Percentiles rank a stretch among this genome's conserved stretches.
Conservation (phyloP, 768 basidiomycete genomes). For the Erythrobasidium yunnanense region DNA sequence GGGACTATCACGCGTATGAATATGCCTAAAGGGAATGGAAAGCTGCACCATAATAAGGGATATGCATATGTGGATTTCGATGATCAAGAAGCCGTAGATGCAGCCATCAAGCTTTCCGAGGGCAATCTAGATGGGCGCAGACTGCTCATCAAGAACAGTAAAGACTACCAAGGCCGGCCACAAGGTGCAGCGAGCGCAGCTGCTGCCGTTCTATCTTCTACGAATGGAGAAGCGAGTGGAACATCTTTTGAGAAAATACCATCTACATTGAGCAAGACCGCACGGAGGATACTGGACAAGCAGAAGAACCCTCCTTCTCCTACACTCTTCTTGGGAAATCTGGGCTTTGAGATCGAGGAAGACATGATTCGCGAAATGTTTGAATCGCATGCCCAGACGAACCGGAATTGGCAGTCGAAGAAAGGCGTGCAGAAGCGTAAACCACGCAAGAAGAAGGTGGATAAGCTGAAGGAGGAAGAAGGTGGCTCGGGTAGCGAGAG, state of each 20-base stretch:
- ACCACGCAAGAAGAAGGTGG: constrained; percentile 32
- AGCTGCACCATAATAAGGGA: constrained; percentile 66
- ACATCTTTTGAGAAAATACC: too few relatives aligned
- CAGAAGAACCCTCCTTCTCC: constrained; percentile 77
- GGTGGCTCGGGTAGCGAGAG: neutral
- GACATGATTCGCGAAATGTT: constrained; percentile 61
- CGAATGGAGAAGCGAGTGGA: too few relatives aligned
- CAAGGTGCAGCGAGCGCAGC: constrained; percentile 16
- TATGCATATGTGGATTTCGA: constrained; percentile 96
- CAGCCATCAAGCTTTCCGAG: constrained; percentile 73
- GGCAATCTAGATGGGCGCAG: constrained; percentile 69
- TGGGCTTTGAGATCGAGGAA: constrained; percentile 76
- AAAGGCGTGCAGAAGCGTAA: constrained; percentile 15
- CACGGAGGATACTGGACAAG: constrained; percentile 54
- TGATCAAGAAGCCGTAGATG: constrained; percentile 58
- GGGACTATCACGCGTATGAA: constrained; percentile 70
- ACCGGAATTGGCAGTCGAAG: constrained; percentile 39
- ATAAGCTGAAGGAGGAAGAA: constrained; percentile 19
- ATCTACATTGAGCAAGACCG: constrained; percentile 41
- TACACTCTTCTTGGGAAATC: constrained; percentile 84
- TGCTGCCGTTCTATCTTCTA: constrained; percentile 16
- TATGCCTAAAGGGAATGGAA: constrained; percentile 57
- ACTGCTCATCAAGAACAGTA: constrained; percentile 86
- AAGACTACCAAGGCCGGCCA: constrained; percentile 38
- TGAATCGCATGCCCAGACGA: constrained; percentile 51